These are phyloP conservation scores for Vaccinium macrocarpon DNA, from an alignment of 148 eudicot genomes.

Conservation along the genomic window DNA sequence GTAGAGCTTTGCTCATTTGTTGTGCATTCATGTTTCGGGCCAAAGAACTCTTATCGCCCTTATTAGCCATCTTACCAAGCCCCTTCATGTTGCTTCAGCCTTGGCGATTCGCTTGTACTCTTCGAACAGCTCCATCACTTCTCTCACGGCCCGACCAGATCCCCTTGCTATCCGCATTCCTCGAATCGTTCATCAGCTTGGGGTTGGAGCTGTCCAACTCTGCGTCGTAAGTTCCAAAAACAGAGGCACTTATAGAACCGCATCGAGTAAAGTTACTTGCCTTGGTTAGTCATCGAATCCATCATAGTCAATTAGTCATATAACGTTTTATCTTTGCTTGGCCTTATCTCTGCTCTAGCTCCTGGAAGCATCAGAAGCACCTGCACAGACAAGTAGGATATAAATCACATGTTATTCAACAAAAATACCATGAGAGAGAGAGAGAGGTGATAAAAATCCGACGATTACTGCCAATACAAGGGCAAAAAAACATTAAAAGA, in stretches of 20 bases:
- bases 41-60: slow-evolving; percentile 89
- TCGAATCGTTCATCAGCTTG: slow-evolving; percentile 76
- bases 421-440: neutral
- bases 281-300: slow-evolving; percentile 99
- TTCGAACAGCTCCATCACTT: slow-evolving; percentile 84
- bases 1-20: slow-evolving; percentile 82
- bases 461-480: neutral
- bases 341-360: slow-evolving; percentile 76
- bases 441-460: neutral
- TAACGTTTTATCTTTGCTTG: slow-evolving; percentile 94
- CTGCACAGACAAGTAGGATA: slow-evolving; percentile 26
- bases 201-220: slow-evolving; percentile 97
- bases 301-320: slow-evolving; percentile 97
- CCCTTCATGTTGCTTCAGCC: slow-evolving; percentile 98
- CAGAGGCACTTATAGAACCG: neutral
- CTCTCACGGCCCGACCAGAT: slow-evolving; percentile 67
- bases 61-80: slow-evolving; percentile 75
- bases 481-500: neutral
- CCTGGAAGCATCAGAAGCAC: slow-evolving; percentile 92
- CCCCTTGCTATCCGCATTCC: slow-evolving; percentile 97
- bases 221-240: slow-evolving; percentile 23
- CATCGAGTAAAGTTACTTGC: slow-evolving; percentile 28
- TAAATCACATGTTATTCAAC: neutral
- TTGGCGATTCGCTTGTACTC: slow-evolving; percentile 90
- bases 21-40: slow-evolving; percentile 90